Evolutionary conservation across 805 yeast species (phyloP).

Genomic region (Grigorovia transvaalensis): DNA sequence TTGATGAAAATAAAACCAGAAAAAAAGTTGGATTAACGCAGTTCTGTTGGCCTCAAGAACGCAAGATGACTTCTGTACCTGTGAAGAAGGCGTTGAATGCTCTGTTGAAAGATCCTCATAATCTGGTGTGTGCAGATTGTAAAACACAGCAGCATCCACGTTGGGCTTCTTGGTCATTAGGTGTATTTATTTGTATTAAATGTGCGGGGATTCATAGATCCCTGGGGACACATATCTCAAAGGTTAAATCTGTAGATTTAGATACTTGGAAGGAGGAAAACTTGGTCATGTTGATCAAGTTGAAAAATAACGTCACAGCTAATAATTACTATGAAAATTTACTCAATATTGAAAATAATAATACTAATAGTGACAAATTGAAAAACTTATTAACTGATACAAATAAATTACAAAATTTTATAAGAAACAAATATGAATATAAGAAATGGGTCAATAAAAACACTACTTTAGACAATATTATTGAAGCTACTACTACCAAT

Average conservation of each 20-base stretch:
- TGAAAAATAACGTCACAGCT: conserved; percentile 71
- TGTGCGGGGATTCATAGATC: conserved; percentile 95
- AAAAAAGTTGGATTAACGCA: too few relatives aligned
- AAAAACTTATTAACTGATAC: conserved; percentile 47
- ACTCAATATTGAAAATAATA: conserved; percentile 25
- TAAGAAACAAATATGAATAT: conserved; percentile 83
- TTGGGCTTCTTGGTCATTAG: conserved; percentile 96
- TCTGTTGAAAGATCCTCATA: conserved; percentile 65
- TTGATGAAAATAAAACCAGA: too few relatives aligned
- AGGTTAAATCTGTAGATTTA: conserved; percentile 87
- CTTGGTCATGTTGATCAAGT: conserved; percentile 62
- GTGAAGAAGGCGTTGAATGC: conserved; percentile 50
- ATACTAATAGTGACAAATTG: conserved; percentile 31
- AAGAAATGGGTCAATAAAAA: conserved; percentile 71
- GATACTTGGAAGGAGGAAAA: conserved; percentile 97
- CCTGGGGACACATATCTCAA: conserved; percentile 90
- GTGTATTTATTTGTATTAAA: conserved; percentile 84
- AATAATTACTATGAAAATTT: conserved; percentile 78
- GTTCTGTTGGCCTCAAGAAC: too few relatives aligned
- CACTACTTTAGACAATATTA: neutral
- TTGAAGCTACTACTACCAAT: neutral
- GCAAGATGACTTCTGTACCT: conserved; percentile 6
- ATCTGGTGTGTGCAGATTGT: conserved; percentile 84
- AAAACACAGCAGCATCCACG: conserved; percentile 83
- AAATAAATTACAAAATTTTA: conserved; percentile 76